Conservation (phyloP, 192 early-diverging fungal genomes). For the Gaertneriomyces semiglobifer region DNA sequence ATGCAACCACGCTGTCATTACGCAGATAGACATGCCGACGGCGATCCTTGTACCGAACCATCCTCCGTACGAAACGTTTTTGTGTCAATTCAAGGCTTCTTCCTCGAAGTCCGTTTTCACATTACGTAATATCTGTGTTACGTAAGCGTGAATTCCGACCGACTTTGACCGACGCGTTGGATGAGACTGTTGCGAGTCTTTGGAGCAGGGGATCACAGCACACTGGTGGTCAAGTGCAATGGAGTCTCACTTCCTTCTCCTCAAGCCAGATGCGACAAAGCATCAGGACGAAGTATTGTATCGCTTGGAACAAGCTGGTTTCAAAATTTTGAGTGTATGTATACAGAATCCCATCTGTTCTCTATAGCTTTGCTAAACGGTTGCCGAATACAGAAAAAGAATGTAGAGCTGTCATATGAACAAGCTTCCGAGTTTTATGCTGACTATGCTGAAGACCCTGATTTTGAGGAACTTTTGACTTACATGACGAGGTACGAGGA, state of each 20-base stretch:
- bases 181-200: too few relatives aligned
- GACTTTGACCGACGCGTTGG: too few relatives aligned
- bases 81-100: too few relatives aligned
- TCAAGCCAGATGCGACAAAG: conserved; percentile 38
- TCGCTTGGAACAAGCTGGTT: conserved; percentile 34
- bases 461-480: conserved; percentile 31
- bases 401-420: conserved; percentile 30
- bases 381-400: conserved; percentile 28
- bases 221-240: not conserved
- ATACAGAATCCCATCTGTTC: not conserved
- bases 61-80: too few relatives aligned
- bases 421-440: conserved; percentile 43
- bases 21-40: too few relatives aligned
- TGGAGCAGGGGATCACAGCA: too few relatives aligned
- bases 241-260: conserved; percentile 38
- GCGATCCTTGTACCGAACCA: too few relatives aligned
- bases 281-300: conserved; percentile 38
- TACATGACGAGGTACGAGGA: conserved; percentile 29
- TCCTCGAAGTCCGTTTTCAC: too few relatives aligned
- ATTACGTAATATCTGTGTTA: too few relatives aligned
- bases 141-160: too few relatives aligned
- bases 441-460: conserved; percentile 23
- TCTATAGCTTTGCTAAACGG: not conserved
- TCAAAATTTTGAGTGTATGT: conserved; percentile 46
- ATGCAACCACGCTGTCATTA: too few relatives aligned